Evolutionary conservation across 768 basidiomycete genomes (phyloP).

Genomic region (Lentinus brumalis): DNA sequence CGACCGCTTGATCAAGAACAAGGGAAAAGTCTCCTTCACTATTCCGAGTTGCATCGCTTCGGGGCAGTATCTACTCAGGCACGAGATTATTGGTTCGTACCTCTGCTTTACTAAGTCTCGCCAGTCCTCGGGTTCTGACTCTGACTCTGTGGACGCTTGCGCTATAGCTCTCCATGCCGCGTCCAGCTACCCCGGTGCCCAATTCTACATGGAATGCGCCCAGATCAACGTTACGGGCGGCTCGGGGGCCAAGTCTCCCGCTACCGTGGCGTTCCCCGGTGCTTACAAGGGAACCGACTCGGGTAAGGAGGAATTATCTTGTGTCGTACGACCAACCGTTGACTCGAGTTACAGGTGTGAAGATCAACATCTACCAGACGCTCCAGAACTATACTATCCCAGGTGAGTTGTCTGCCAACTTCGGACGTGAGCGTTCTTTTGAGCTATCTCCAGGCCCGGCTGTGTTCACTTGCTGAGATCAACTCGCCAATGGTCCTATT

Average conservation of each 20-base stretch:
- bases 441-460: not conserved
- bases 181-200: slow-evolving; percentile 50
- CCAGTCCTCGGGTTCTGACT: not conserved
- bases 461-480: slow-evolving; percentile 3
- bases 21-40: slow-evolving; percentile 51
- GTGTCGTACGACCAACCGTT: not conserved
- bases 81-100: slow-evolving; percentile 50
- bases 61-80: slow-evolving; percentile 53
- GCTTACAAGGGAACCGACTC: slow-evolving; percentile 30
- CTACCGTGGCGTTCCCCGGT: slow-evolving; percentile 38
- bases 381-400: slow-evolving; percentile 32
- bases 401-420: slow-evolving; percentile 8
- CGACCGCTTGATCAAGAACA: slow-evolving; percentile 46
- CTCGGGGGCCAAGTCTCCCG: slow-evolving; percentile 30
- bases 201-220: slow-evolving; percentile 27
- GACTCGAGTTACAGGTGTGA: slow-evolving; percentile 31
- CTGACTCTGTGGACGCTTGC: not conserved
- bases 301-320: slow-evolving; percentile 16
- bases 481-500: no score
- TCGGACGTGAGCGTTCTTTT: no score
- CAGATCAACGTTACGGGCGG: slow-evolving; percentile 36
- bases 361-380: slow-evolving; percentile 34
- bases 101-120: not conserved
- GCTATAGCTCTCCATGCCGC: slow-evolving; percentile 47
- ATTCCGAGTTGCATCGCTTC: slow-evolving; percentile 48